These are phyloP conservation scores for Ophiostoma populinum DNA, from an alignment of 2,329 filamentous ascomycete species.

Conservation along the genomic window DNA sequence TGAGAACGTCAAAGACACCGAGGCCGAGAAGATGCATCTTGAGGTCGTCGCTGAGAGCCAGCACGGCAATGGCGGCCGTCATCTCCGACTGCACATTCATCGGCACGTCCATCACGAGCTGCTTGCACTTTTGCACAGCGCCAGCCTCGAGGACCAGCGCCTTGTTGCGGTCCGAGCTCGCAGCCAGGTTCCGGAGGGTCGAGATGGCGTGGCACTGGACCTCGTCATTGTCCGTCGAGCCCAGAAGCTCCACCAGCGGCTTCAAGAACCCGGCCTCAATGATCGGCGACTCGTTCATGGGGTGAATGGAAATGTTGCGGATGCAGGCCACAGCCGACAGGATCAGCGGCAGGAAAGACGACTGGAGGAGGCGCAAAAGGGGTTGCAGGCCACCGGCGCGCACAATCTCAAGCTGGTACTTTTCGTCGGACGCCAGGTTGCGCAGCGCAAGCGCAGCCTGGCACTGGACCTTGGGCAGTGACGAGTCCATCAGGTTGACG, in stretches of 20 bases:
- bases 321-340: constrained; percentile 96
- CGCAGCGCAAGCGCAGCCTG: constrained; percentile 87
- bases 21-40: constrained; percentile 82
- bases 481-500: constrained; percentile 93
- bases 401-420: constrained; percentile 96
- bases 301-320: constrained; percentile 96
- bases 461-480: constrained; percentile 93
- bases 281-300: constrained; percentile 92
- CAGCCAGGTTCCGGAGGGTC: constrained; percentile 83
- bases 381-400: constrained; percentile 71
- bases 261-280: constrained; percentile 95
- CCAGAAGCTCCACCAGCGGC: constrained; percentile 81
- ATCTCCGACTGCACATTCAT: constrained; percentile 95
- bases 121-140: constrained; percentile 96
- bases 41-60: constrained; percentile 87
- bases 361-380: constrained; percentile 77
- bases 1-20: constrained; percentile 90
- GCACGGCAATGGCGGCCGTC: constrained; percentile 96
- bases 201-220: constrained; percentile 99
- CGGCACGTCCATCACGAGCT: constrained; percentile 82
- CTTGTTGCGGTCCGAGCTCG: constrained; percentile 95
- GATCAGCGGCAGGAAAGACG: constrained; percentile 87
- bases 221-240: constrained; percentile 93
- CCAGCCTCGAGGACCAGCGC: constrained; percentile 92
- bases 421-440: constrained; percentile 93